Evolutionary conservation across 345 rosid genomes (phyloP).

Genomic region (Citropsis articulata): DNA sequence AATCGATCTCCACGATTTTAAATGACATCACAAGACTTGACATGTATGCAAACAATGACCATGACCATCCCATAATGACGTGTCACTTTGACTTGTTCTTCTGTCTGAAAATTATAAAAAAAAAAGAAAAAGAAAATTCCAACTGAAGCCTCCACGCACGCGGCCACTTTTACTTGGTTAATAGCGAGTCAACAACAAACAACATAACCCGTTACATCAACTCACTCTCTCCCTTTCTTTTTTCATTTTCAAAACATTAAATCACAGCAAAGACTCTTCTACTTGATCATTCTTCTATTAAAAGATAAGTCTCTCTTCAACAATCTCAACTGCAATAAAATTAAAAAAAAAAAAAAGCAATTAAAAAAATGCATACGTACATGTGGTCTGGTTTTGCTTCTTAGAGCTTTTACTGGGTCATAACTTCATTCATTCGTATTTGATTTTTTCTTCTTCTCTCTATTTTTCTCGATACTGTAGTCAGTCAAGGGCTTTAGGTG

Average conservation of each 20-base stretch:
- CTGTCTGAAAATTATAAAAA: neutral
- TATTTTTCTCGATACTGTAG: neutral
- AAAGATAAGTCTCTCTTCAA: slow-evolving; percentile 29
- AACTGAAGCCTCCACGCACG: neutral
- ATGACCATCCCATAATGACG: slow-evolving; percentile 20
- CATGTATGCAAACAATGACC: slow-evolving; percentile 13
- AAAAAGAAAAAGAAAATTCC: neutral
- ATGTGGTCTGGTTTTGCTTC: neutral
- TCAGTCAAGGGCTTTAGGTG: slow-evolving; percentile 43
- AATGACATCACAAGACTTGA: slow-evolving; percentile 35
- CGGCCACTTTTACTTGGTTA: neutral
- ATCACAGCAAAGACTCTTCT: neutral
- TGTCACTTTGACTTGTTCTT: slow-evolving; percentile 38
- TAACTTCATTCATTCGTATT: slow-evolving; percentile 25
- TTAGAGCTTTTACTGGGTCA: slow-evolving; percentile 44
- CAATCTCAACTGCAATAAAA: slow-evolving; percentile 18
- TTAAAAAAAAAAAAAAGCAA: neutral
- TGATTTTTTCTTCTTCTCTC: slow-evolving; percentile 38
- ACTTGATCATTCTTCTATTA: slow-evolving; percentile 3
- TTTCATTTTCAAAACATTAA: neutral
- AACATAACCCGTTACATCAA: neutral
- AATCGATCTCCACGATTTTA: neutral
- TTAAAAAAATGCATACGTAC: neutral
- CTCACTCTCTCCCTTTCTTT: slow-evolving; percentile 6
- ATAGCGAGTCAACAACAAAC: neutral